A percentile compares a stretch with the other conserved stretches of the same genome.
phyloP scores from a whole-genome alignment of 1,139 yeast species.

The Trichomonascaceae sp. region DNA sequence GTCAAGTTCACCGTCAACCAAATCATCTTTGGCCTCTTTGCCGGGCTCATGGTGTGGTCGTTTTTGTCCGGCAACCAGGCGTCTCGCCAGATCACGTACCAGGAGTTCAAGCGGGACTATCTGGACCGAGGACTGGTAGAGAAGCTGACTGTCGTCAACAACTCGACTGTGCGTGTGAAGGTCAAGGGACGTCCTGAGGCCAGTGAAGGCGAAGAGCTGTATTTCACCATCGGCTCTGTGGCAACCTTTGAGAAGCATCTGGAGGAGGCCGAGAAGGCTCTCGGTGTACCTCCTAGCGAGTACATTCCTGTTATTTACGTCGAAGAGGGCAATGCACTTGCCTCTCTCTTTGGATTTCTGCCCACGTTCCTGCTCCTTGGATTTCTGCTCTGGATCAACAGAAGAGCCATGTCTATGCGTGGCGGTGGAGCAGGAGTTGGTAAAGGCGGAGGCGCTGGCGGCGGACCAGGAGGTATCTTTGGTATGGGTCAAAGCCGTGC shows the following conservation, averaged over 20 bases:
- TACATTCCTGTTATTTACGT: constrained; percentile 77
- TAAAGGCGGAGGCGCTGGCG: constrained; percentile 41
- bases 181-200: constrained; percentile 7
- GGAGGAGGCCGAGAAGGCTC: constrained; percentile 58
- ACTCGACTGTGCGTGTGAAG: constrained; percentile 47
- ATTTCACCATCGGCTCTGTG: constrained; percentile 80
- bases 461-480: constrained; percentile 34
- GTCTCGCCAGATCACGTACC: constrained; percentile 52
- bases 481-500: constrained; percentile 79
- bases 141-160: constrained; percentile 63
- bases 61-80: constrained; percentile 24
- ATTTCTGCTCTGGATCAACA: constrained; percentile 35
- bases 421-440: constrained; percentile 10
- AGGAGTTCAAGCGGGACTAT: constrained; percentile 75
- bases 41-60: constrained; percentile 15
- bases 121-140: constrained; percentile 76
- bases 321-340: constrained; percentile 51
- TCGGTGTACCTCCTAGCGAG: constrained; percentile 46
- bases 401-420: constrained; percentile 27
- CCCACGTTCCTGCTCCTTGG: constrained; percentile 70
- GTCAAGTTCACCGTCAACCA: constrained; percentile 18
- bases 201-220: constrained; percentile 24
- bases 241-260: constrained; percentile 83
- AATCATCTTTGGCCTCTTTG: constrained; percentile 19
- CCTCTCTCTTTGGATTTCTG: constrained; percentile 55